Evolutionary conservation across 2,329 filamentous ascomycete species (phyloP), one percentile per base, ranked within the genome.

Genomic region (Aspergillus quadricinctus): DNA sequence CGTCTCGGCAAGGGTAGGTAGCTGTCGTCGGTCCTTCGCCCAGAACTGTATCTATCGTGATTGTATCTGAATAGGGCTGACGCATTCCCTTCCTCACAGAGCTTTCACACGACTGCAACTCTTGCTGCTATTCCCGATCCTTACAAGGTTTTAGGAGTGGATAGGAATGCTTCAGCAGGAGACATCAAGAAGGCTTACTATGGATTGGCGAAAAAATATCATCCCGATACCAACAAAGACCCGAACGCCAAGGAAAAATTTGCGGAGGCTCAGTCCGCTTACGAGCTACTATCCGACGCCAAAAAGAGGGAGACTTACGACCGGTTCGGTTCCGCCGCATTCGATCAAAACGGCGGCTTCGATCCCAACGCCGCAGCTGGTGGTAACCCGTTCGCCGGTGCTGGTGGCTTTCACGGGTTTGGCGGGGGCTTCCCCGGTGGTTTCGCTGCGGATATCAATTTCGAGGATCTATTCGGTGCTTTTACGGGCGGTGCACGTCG

Each of bases 161-260:
- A 80, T 67, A 96, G 93, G 73, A 82, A 77, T 60, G 90, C 94
- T n/a, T 87, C 90, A 1, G 79, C 91, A 3, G 80, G 85, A 57
- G 93, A 97, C 37, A 97, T 99, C 72, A 99, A 99, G 74, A 97
- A 97, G 75, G 92, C 94, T 3, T 99, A 99, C 79, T 99, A 99
- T 72, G 90, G 92, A 51, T 81, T 97, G 57, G 94, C 94, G 21
- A 99, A 99, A 77, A 99, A 97, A 71, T 99, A 86, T 72, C 94
- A 99, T 69, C 94, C 94, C 8, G 94, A 99, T 72, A 97, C 94
- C 37, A 99, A 97, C 81, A 97, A 97, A 74, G 94, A 97, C 65
- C 75, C 90, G 2, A 83, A 80, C n/a, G 92, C 94, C 37, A 97
- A 97, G 73, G 94, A 97, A 67, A 93, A 89, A 68, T 99, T 99